These are phyloP conservation scores for Kwoniella shivajii DNA, from an alignment of 1,284 basidiomycete species.

Conservation along the genomic window DNA sequence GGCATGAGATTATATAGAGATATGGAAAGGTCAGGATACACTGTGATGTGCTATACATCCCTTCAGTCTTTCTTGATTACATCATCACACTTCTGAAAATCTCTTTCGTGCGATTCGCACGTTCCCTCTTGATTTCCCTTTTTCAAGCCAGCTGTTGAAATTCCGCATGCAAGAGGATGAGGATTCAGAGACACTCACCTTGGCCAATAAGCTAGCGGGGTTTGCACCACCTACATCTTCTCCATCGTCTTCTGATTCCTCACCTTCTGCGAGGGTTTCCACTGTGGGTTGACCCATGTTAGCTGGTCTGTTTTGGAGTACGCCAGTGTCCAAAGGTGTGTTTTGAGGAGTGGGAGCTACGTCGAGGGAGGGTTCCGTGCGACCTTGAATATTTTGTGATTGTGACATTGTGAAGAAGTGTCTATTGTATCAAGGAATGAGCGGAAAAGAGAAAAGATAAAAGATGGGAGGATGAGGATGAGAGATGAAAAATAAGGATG, in stretches of 20 bases:
- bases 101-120: too few species aligned
- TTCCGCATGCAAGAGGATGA: background rate
- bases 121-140: constrained; percentile 1
- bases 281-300: constrained; percentile 70
- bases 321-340: constrained; percentile 71
- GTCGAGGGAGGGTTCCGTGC: constrained; percentile 38
- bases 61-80: too few species aligned
- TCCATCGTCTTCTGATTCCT: constrained; percentile 48
- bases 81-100: too few species aligned
- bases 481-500: background rate
- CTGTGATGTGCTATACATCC: too few species aligned
- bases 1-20: too few species aligned
- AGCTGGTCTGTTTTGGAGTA: constrained; percentile 63
- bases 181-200: constrained; percentile 41
- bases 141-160: background rate
- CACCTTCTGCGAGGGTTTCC: constrained; percentile 65
- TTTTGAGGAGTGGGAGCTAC: constrained; percentile 77
- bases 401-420: constrained; percentile 39
- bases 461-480: background rate
- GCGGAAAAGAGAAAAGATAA: too few species aligned
- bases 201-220: constrained; percentile 52
- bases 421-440: background rate
- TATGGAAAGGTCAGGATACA: too few species aligned
- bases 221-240: constrained; percentile 58
- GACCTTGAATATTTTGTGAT: constrained; percentile 44